Base-by-base conservation (phyloP, 805 yeast species). In the Pichia kluyveri region DNA sequence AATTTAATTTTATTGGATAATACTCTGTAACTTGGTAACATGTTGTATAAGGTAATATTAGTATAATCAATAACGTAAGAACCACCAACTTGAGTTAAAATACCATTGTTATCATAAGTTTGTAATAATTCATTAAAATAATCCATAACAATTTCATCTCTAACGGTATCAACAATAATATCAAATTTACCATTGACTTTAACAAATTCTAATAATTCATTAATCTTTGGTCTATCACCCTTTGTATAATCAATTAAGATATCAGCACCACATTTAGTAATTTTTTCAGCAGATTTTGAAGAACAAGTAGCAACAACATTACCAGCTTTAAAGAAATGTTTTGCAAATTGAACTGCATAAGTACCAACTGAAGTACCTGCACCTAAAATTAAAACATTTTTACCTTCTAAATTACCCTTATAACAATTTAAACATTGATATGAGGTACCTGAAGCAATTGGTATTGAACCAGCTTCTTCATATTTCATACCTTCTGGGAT, bases 291-390 rank as follows among this genome's bases (percentile, higher is more conserved):
- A 4, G 64, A 56, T 11, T 60, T 56, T 41, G 64, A 59, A 14
- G 86, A 75, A 9, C 66, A 59, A 0, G 72, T 61, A 3, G 83
- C 79, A 58, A 77, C 81, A 19, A 86, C 75, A 11, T 71, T 71
- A 30, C 66, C 65, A 10, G 78, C 76, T 2, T 70, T 63, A 47
- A 69, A 69, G 41, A 63, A 60, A 38, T 72, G 62, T 60, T 76
- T 80, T 10, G 82, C 77, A 38, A 84, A 60, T 60, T 81, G 86
- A 37, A 78, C 67, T 4, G 73, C 69, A 51, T 69, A 71, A 28
- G 72, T 60, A 30, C 90, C 89, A 15, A 83, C 89, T 12, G 82
- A 66, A 1, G 95, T 80, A 8, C 85, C 80, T 28, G 84, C 91
- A 38, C 96, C 96, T 42, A 84, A 66, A 18, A 86, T 71, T 42